Percentiles rank a stretch among this genome's conserved stretches.
These are phyloP conservation scores for Echria macrotheca DNA, from an alignment of 495 filamentous ascomycete genomes.

Conservation along the genomic window DNA sequence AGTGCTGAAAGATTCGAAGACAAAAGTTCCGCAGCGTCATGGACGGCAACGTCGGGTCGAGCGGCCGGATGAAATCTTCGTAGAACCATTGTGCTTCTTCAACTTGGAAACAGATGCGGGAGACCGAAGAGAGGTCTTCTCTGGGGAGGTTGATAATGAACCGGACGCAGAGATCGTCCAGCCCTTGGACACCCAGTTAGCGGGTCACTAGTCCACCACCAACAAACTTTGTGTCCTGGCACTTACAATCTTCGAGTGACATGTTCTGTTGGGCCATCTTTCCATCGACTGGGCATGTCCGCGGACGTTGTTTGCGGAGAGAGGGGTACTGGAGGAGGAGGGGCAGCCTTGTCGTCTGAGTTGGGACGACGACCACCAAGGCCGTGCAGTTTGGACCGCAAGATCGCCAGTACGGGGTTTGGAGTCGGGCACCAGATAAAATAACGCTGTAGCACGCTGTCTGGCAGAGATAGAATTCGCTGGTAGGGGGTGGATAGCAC, in stretches of 20 bases:
- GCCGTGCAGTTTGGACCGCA: too few relatives aligned
- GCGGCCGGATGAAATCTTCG: slow-evolving; percentile 94
- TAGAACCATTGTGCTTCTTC: slow-evolving; percentile 99
- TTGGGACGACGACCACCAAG: too few relatives aligned
- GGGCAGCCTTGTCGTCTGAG: slow-evolving; percentile 1
- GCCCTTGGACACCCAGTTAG: slow-evolving; percentile 49
- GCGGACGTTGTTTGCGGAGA: slow-evolving; percentile 10
- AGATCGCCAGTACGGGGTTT: too few relatives aligned
- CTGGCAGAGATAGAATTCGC: too few relatives aligned
- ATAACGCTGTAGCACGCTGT: too few relatives aligned
- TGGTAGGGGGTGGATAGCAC: too few relatives aligned
- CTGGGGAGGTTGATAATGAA: slow-evolving; percentile 94
- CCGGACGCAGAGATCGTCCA: slow-evolving; percentile 91
- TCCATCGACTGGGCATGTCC: slow-evolving; percentile 28
- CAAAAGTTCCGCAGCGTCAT: slow-evolving; percentile 79
- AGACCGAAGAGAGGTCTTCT: slow-evolving; percentile 82
- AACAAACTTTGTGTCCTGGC: too few relatives aligned
- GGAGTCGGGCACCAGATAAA: too few relatives aligned
- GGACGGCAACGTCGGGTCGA: slow-evolving; percentile 78
- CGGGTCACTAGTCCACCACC: slow-evolving; percentile 22
- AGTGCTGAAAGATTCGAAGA: slow-evolving; percentile 84
- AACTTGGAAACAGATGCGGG: slow-evolving; percentile 95
- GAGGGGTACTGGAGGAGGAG: neutral
- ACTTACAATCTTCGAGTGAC: slow-evolving; percentile 83
- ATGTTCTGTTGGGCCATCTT: slow-evolving; percentile 76